Evolutionary conservation across 1,139 yeast genomes (phyloP).

Genomic region (Pneumocystis canis): DNA sequence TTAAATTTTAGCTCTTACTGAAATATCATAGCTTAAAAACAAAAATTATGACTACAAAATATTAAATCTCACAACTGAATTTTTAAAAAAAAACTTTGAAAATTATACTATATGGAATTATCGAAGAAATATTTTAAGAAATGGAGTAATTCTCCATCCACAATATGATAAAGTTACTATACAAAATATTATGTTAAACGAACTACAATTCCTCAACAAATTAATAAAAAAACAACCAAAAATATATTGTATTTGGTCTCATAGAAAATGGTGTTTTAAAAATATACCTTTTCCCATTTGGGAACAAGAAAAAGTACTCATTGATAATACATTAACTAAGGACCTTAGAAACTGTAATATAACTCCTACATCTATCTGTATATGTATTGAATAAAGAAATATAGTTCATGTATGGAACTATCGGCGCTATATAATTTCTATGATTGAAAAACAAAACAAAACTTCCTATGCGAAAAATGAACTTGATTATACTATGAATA

Average conservation of each 20-base stretch:
- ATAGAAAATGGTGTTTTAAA: slow-evolving; percentile 68
- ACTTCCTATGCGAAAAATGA: slow-evolving; percentile 34
- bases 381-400: not conserved
- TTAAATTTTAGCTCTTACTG: not conserved
- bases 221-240: slow-evolving; percentile 61
- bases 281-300: slow-evolving; percentile 44
- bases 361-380: not conserved
- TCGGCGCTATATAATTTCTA: slow-evolving; percentile 52
- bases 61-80: slow-evolving; percentile 39
- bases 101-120: slow-evolving; percentile 83
- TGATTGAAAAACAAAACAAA: slow-evolving; percentile 31
- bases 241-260: slow-evolving; percentile 95
- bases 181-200: slow-evolving; percentile 37
- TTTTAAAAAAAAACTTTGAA: slow-evolving; percentile 65
- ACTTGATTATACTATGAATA: slow-evolving; percentile 59
- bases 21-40: slow-evolving; percentile 21
- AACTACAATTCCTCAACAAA: slow-evolving; percentile 45
- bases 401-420: slow-evolving; percentile 83
- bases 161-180: slow-evolving; percentile 7
- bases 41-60: slow-evolving; percentile 29
- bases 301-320: slow-evolving; percentile 53
- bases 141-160: slow-evolving; percentile 23
- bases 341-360: slow-evolving; percentile 55
- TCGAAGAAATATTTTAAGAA: slow-evolving; percentile 52
- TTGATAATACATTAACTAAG: slow-evolving; percentile 47